Base-by-base conservation (phyloP, 2,329 filamentous ascomycete genomes). In the Colletotrichum gloeosporioides region DNA sequence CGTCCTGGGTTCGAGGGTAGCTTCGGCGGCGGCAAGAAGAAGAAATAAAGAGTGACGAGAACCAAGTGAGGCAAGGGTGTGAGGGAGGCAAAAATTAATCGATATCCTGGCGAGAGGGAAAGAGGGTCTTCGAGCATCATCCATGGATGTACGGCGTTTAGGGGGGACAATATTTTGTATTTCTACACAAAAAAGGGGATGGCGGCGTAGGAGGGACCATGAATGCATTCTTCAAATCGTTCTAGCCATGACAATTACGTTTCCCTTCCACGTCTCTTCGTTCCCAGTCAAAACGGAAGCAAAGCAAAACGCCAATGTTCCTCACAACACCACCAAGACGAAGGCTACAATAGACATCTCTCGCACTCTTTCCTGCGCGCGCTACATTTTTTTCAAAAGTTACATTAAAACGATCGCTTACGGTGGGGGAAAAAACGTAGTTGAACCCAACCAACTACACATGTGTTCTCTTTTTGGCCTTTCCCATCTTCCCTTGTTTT, bases 1-100 rank as follows among this genome's bases (percentile, higher is more conserved):
- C 88, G 91, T 73, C 91, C 93, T 15, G 93, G 93, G 4, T 95
- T 95, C 78, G 93, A 95, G 83, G 93, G 94, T 34, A 86, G 85
- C 77, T 93, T 96, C 82, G 90, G 88, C 77, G 83, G 92, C 79
- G 88, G 89, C 73, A 88, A 86, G 83, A 89, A 89, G 82, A 87
- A 82, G 81, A 79, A 68, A 64, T 76, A 49, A 73, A 25, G n/a
- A 25, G 25, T 13, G 18, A 32, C 36, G 25, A 64, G 67, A 44
- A 59, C 16, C 31, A 16, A 12, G 15, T 34, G n/a, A 57, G 44
- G 25, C 3, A 8, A n/a, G 62, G 62, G 32, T 13, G 25, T 16
- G 39, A 27, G 44, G 49, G 32, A 69, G 49, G 32, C 6, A 49
- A 55, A n/a, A 73, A 39, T 25, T 75, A 75, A 73, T 75, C 73